These are phyloP conservation scores for Mycena vulgaris DNA, from an alignment of 768 basidiomycete genomes.

Conservation along the genomic window DNA sequence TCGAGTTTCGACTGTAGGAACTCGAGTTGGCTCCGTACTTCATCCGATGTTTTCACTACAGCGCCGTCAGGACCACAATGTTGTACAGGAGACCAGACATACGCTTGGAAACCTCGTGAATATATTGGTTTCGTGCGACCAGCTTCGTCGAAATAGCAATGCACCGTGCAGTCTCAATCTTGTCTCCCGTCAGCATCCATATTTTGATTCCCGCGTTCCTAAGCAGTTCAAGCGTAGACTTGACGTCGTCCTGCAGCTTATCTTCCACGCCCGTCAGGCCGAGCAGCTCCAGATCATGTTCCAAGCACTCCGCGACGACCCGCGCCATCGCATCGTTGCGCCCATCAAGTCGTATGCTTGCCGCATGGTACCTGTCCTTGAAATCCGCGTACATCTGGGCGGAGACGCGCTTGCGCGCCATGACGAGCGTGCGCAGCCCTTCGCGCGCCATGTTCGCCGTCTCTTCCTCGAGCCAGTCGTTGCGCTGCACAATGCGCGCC, in stretches of 20 bases:
- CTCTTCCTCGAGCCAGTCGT: conserved; percentile 99
- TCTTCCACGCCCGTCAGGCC: conserved; percentile 99
- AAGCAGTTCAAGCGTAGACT: conserved; percentile 91
- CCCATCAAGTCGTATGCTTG: conserved; percentile 84
- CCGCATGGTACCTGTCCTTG: conserved; percentile 78
- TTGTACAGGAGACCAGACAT: conserved; percentile 44
- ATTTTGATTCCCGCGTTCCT: conserved; percentile 98
- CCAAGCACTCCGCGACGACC: conserved; percentile 84
- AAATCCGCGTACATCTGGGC: conserved; percentile 82
- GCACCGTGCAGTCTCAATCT: conserved; percentile 98
- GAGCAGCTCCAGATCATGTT: conserved; percentile 91
- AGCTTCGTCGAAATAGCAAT: conserved; percentile 98
- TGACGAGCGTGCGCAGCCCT: conserved; percentile 93
- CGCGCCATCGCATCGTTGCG: conserved; percentile 85
- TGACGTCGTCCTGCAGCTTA: conserved; percentile 98
- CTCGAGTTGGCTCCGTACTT: conserved; percentile 90
- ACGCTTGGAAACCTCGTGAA: conserved; percentile 97
- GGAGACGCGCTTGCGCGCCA: conserved; percentile 86
- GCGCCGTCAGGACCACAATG: conserved; percentile 19
- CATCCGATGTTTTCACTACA: conserved; percentile 88
- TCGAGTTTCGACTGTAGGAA: conserved; percentile 95
- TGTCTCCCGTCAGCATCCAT: conserved; percentile 99
- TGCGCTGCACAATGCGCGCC: conserved; percentile 93
- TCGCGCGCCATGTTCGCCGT: conserved; percentile 99
- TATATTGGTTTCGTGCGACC: conserved; percentile 96